phyloP scores from a whole-genome alignment of 148 eudicot genomes.

The Simmondsia chinensis region DNA sequence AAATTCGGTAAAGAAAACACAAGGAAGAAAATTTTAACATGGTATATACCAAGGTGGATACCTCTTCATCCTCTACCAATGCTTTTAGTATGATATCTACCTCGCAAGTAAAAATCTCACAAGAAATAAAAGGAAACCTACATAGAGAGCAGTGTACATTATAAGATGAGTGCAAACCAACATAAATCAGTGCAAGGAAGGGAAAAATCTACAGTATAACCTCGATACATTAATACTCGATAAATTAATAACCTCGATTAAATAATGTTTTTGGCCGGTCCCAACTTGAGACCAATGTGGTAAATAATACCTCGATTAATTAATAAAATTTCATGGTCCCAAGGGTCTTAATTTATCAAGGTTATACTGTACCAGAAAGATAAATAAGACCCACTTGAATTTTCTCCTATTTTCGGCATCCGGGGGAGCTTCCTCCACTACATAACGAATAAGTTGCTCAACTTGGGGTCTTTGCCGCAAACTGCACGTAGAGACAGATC shows the following conservation, averaged over 20 bases:
- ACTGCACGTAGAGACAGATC: conserved; percentile 28
- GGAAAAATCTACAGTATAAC: too few relatives aligned
- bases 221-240: too few relatives aligned
- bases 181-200: neutral
- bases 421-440: conserved; percentile 86
- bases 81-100: conserved; percentile 90
- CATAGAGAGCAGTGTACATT: neutral
- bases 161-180: conserved; percentile 1
- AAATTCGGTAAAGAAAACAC: conserved; percentile 4
- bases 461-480: conserved; percentile 69
- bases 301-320: too few relatives aligned
- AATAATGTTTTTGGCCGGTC: too few relatives aligned
- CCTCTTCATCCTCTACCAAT: conserved; percentile 95
- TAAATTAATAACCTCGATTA: too few relatives aligned
- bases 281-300: too few relatives aligned
- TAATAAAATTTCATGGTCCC: too few relatives aligned
- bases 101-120: conserved; percentile 95
- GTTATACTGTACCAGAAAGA: too few relatives aligned
- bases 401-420: conserved; percentile 68
- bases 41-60: conserved; percentile 11
- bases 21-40: conserved; percentile 4
- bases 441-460: conserved; percentile 64
- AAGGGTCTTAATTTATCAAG: too few relatives aligned
- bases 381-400: conserved; percentile 66
- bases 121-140: conserved; percentile 90